Base-by-base conservation (phyloP, 306 rosid genomes). In the Lablab purpureus region DNA sequence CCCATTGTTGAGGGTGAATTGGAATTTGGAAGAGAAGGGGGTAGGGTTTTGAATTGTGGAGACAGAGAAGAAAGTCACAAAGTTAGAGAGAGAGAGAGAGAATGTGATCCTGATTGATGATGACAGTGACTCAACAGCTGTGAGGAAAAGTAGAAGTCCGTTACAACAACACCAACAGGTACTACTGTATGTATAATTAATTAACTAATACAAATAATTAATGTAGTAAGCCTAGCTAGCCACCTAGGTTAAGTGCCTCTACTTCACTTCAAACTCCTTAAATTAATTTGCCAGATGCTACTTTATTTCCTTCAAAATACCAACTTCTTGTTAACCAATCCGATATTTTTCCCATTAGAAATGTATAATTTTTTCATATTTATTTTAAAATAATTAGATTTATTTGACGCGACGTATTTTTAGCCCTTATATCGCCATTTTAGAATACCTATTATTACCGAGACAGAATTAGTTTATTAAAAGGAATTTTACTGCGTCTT, bases 1-100 rank as follows among this genome's bases (percentile, higher is more conserved):
- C 91, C 90, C 98, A 94, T 94, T 6, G 10, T 10, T 22, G 89
- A 51, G 8, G 79, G 4, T 25, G 83, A 81, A 65, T 80, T 66
- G 55, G 55, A 80, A 21, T 58, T 17, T 14, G 18, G 45, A 62
- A 30, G 67, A 77, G 25, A 62, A 30, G 67, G 77, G 25, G 56
- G 12, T 81, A 79, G 84, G 90, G 86, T 87, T 87, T 83, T 41
- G 67, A 82, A 83, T 77, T 17, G 28, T 18, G 75, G 67, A 67
- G 89, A 79, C 75, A 76, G 78, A 77, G 64, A 80, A 43, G 49
- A 43, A 43, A 7, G 28, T n/a, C 3, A 52, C 43, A 7, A 12
- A 56, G 51, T 67, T 52, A 63, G 47, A 32, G 30, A 37, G 71
- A 46, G 14, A 6, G 15, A 37, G 40, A 58, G 47, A 65, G 66